These are phyloP conservation scores for Nitzschia inconspicua DNA, from an alignment of 108 stramenopile genomes.

Conservation along the genomic window DNA sequence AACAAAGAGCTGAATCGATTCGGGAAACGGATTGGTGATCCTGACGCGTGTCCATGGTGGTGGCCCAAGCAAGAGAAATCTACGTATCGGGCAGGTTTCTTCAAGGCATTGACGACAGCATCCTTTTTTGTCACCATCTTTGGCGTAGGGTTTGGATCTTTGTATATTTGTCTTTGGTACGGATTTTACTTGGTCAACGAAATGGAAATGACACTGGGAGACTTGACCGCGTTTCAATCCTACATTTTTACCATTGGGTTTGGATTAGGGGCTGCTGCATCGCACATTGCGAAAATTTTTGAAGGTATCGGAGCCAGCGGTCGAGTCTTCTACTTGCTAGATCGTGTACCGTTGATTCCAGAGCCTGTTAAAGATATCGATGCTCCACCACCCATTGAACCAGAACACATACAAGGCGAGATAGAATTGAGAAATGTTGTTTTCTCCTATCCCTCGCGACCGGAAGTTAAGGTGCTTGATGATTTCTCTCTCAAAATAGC, in stretches of 20 bases:
- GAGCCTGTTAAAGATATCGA: background rate
- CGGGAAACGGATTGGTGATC: conserved; percentile 49
- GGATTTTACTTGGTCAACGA: conserved; percentile 71
- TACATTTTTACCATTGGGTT: conserved; percentile 64
- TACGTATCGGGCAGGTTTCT: conserved; percentile 64
- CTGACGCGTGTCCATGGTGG: conserved; percentile 41
- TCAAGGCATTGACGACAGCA: conserved; percentile 44
- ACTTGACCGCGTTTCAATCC: conserved; percentile 71
- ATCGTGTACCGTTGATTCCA: conserved; percentile 56
- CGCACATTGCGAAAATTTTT: conserved; percentile 33
- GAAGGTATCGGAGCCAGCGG: conserved; percentile 65
- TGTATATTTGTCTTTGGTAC: conserved; percentile 62
- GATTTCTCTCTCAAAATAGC: conserved; percentile 64
- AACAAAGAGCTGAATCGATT: conserved; percentile 47
- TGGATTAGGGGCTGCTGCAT: conserved; percentile 40
- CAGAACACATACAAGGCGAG: conserved; percentile 23
- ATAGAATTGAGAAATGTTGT: conserved; percentile 51
- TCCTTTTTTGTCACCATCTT: conserved; percentile 51
- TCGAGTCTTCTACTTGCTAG: conserved; percentile 64
- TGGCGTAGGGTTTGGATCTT: conserved; percentile 43
- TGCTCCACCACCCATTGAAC: background rate
- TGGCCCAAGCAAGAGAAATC: conserved; percentile 27
- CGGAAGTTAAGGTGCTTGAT: conserved; percentile 62
- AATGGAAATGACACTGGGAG: conserved; percentile 55
- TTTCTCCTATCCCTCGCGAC: conserved; percentile 92